Base-by-base conservation (phyloP, 768 basidiomycete genomes). In the Pleurotus salmoneostramineus region DNA sequence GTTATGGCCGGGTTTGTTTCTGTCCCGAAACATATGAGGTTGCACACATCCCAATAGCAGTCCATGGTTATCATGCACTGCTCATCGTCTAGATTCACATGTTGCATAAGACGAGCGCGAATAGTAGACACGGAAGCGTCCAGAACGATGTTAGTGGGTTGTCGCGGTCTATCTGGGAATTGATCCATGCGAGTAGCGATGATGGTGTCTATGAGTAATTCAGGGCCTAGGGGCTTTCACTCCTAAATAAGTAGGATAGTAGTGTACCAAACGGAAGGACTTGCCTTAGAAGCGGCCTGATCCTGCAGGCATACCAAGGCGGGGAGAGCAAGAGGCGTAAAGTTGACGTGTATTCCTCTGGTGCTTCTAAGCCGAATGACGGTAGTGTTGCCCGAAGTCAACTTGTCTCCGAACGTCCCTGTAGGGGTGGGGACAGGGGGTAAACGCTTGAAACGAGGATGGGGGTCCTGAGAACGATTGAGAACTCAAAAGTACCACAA, bases 281-380 rank as follows among this genome's bases (percentile, higher is more conserved):
- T 65, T 66, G 88, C 87, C 64, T 71, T 72, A 31, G 63, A 67
- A 56, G 71, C 70, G 40, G 81, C 59, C 47, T 84, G 85, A 44
- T 79, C 69, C 63, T 81, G 75, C 14, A 90, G 64, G 55, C 66
- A 66, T 34, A 67, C 64, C n/a, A 73, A 66, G 46, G 75, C 77
- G 14, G 76, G 71, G 37, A 83, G 58, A 14, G 84, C 49, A 15
- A 89, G 71, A 2, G 89, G 88, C 4, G 83, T 87, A n/a, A 86
- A 56, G 44, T 72, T 69, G 14, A 85, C 48, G 37, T 72, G 69
- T 11, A 83, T 49, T 15, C 71, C 70, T 32, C 69, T 71, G 32
- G 63, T 62, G 56, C 70, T 76, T 36, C 68, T 70, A 33, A 85
- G 58, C 32, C 83, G 80, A 36, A 77, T 62, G 5, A 74, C 74